Evolutionary conservation across 176 grass and related monocot genomes (phyloP), one percentile per base, ranked within the genome.

Genomic region (Guadua angustifolia): DNA sequence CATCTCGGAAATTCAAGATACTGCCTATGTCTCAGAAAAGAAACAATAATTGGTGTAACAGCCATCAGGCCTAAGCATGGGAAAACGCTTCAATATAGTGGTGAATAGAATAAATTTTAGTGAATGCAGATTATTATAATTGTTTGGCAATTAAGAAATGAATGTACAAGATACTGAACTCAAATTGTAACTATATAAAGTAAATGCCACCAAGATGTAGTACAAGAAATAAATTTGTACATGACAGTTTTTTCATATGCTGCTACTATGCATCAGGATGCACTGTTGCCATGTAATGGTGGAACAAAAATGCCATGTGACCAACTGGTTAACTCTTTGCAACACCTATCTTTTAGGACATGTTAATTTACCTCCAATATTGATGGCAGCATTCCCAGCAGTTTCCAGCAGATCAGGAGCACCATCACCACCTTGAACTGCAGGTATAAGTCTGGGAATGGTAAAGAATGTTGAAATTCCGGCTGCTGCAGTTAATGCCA

Each of bases 381-480:
- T 98, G 74, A 98, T 94, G 76, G 87, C 85, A 64, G 89, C 91
- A 89, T 98, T 98, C 13, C 87, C 87, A 82, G 77, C 71, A 88
- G 93, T 98, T 87, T 95, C 89, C 73, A 90, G 59, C 11, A 98
- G 69, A 92, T 93, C 89, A 80, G 96, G 96, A 82, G 93, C 88
- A 90, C 87, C 91, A 78, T 95, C 87, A 59, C 91, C 96, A 73
- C 96, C 91, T 90, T 88, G 82, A 80, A 98, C 68, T 78, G 96
- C 91, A 69, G 63, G n/a, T 87, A 98, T 77, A 73, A 98, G 91
- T 88, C 87, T 89, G 42, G 96, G 96, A 92, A 98, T 68, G 58
- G 93, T 98, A 83, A 98, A 98, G 70, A 98, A 88, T 59, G 81
- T 90, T 58, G 93, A 93, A 89, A 98, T 98, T 83, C 95, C 93